Base-by-base conservation (phyloP, 441 rosid species). In the Eruca vesicaria region DNA sequence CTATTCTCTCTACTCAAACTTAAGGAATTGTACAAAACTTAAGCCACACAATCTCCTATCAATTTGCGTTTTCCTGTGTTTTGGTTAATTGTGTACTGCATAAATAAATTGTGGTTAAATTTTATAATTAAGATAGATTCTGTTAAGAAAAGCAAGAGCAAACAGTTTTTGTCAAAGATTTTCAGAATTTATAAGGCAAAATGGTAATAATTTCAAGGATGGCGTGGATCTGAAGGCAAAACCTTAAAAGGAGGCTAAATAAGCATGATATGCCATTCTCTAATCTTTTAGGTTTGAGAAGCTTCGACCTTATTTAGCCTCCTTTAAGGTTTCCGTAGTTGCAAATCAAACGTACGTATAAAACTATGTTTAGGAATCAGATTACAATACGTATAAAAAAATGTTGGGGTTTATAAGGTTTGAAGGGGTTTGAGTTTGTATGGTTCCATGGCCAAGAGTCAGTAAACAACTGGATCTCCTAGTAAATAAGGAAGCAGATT, bases 201-300 rank as follows among this genome's bases (percentile, higher is more conserved):
- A 43, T 69, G 8, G 38, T 41, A 20, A 15, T 14, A 60, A 5
- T n/a, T 0, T 20, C 1, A 20, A 62, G 35, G 60, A 71, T 71
- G 68, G 52, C 36, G 68, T 71, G 61, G 60, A 45, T 32, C 23
- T 52, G 61, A 71, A 70, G 73, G 38, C n/a, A n/a, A n/a, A n/a
- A n/a, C n/a, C n/a, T n/a, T n/a, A n/a, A n/a, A n/a, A n/a, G n/a
- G n/a, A n/a, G n/a, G n/a, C n/a, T n/a, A n/a, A n/a, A n/a, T n/a
- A n/a, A n/a, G n/a, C n/a, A n/a, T n/a, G n/a, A n/a, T n/a, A n/a
- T n/a, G n/a, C n/a, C n/a, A n/a, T n/a, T n/a, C n/a, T n/a, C n/a
- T n/a, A n/a, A n/a, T n/a, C n/a, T n/a, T n/a, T n/a, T n/a, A n/a
- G n/a, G n/a, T n/a, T n/a, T 21, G 15, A 1, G 31, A 48, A 55